Evolutionary conservation across 2,329 filamentous ascomycete species (phyloP).

Genomic region (Incumbomyces delicatus): DNA sequence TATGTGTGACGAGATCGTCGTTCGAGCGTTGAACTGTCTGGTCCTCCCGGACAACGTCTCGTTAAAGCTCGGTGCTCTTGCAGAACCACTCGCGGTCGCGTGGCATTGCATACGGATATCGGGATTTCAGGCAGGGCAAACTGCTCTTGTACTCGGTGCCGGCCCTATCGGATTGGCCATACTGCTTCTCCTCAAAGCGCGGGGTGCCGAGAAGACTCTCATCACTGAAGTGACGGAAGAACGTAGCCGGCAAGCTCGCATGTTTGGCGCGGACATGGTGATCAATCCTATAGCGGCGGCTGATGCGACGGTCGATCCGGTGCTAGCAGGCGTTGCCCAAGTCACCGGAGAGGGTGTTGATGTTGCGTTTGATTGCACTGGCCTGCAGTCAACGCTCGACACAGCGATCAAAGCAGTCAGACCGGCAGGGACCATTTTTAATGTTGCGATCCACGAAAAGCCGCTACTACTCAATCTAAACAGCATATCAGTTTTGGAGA

Average conservation of each 20-base stretch:
- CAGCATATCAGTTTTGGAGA: slow-evolving; percentile 10
- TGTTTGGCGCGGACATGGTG: background rate
- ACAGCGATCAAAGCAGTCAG: background rate
- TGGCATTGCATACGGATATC: background rate
- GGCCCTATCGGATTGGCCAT: background rate
- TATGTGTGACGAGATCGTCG: background rate
- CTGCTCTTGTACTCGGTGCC: background rate
- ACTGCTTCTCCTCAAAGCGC: background rate
- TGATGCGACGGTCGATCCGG: background rate
- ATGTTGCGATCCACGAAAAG: too few relatives aligned
- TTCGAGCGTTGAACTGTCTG: background rate
- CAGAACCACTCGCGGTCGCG: background rate
- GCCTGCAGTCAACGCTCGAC: background rate
- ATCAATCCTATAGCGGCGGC: background rate
- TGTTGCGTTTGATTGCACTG: background rate
- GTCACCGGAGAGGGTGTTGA: background rate
- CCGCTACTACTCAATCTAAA: background rate
- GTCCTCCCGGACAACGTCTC: background rate
- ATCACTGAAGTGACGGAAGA: background rate
- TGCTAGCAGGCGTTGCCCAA: background rate
- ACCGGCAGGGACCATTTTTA: background rate
- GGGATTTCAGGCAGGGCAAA: background rate
- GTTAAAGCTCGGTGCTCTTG: background rate
- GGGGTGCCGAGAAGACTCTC: background rate
- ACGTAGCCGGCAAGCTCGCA: background rate